Base-by-base conservation (phyloP, 1,139 yeast genomes). In the Debaryomycetaceae sp. region DNA sequence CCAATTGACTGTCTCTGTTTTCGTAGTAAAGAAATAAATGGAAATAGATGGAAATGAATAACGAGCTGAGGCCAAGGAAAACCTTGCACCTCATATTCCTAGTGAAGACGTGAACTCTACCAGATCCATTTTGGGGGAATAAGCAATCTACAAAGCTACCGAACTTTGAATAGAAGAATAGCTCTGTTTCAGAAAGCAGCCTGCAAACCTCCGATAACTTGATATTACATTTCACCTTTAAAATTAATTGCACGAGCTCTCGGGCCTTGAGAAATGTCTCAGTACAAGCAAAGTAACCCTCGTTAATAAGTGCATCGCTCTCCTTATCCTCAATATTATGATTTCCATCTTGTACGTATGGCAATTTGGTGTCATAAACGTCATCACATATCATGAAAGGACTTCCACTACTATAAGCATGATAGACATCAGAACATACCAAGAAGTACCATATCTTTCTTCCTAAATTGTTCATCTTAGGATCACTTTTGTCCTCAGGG, bases 391-490 rank as follows among this genome's bases (percentile, higher is more conserved):
- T 59, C 1, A 51, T 48, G 43, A 54, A 42, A 0, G 68, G 71
- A 24, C 53, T 59, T 2, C 76, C 76, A 47, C 57, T 65, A 4
- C 61, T 44, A 45, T 54, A 65, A 7, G 66, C 61, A 37, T 58
- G 53, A 45, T 63, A 58, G 2, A 62, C 37, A 50, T 70, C 76
- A 36, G 49, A 49, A 23, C 60, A 39, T 3, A 59, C 51, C 23
- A 68, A 45, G 33, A 50, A 58, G 52, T 71, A 70, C 85, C 85
- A 81, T 3, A 80, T 67, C 48, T 78, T 80, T 52, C 86, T 66
- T 57, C 73, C 70, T 20, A 72, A 56, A 52, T 71, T 69, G 42
- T 73, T 66, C 23, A 60, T 47, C 42, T 59, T 58, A 40, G 62
- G 58, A 49, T 67, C 60, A 47, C 52, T 42, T 44, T 56, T 46